Base-by-base conservation (phyloP, 768 basidiomycete genomes). In the Psilocybe subaeruginosa region DNA sequence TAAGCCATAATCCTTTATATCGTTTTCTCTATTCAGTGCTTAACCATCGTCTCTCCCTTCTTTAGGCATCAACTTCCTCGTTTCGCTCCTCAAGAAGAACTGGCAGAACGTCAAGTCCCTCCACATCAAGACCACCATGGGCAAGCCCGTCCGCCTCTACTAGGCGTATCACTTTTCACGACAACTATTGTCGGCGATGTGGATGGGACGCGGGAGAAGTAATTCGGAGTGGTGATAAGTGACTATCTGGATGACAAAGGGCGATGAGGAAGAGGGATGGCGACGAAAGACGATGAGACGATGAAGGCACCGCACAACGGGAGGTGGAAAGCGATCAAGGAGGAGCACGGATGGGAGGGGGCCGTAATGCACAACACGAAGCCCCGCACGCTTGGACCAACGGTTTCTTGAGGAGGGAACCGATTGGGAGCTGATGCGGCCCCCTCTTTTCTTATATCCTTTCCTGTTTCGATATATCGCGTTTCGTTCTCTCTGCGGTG, bases 351-450 rank as follows among this genome's bases (percentile, higher is more conserved):
- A 63, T 68, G 68, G 68, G 50, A 64, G 54, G 57, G 61, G 65
- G 67, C 72, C 83, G 84, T 80, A 87, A 89, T 90, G 92, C 93
- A 94, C 74, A 87, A 91, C 86, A 94, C 82, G 88, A 90, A 93
- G 93, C 90, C 91, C 89, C 93, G 94, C 93, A 95, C 93, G 93
- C 93, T 95, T 95, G 82, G 82, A 95, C 93, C 93, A 95, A 95
- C 90, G 87, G 85, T 84, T 85, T 80, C 78, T 71, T 76, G 81
- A 80, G 84, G 80, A 80, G 76, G 75, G 74, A 84, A 85, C 80
- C 88, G 92, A 93, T 91, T 92, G 91, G 92, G 92, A 93, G 91
- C 91, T 92, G 90, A 88, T 79, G 72, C 72, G 76, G 73, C 62
- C 66, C 62, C 54, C 56, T 39, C 29, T 64, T 59, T 29, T 55